A percentile compares a stretch with the other conserved stretches of the same genome.
Evolutionary conservation across 345 rosid genomes (phyloP).

Genomic region (Eucalyptus pauciflora): DNA sequence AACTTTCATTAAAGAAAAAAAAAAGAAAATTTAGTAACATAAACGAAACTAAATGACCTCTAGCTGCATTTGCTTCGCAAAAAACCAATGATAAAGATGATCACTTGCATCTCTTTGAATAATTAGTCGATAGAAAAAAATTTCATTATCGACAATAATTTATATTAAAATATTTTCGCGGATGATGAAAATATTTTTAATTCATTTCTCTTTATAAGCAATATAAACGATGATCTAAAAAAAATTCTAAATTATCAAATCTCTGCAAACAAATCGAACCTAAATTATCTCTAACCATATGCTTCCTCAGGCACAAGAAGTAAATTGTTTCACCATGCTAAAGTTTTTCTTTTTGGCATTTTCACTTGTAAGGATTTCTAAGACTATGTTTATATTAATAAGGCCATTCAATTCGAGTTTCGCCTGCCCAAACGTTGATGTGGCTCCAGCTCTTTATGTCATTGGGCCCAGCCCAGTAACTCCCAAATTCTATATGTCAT

Average conservation of each 20-base stretch:
- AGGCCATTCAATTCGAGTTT: neutral
- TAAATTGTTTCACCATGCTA: neutral
- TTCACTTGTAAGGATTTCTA: neutral
- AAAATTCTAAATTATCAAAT: too few relatives aligned
- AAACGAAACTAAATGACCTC: neutral
- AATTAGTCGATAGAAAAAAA: too few relatives aligned
- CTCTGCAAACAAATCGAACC: neutral
- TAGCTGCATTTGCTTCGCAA: neutral
- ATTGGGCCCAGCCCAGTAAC: neutral
- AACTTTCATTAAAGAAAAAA: neutral
- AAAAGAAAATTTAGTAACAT: neutral
- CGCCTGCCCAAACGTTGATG: neutral
- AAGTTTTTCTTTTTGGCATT: neutral
- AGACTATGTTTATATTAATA: neutral
- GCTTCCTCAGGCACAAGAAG: neutral
- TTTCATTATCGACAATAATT: neutral
- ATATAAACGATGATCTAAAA: too few relatives aligned
- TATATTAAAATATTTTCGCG: too few relatives aligned
- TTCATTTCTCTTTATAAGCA: too few relatives aligned
- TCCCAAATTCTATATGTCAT: neutral
- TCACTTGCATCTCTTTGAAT: rapidly evolving
- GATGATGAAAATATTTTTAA: too few relatives aligned
- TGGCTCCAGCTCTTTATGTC: neutral
- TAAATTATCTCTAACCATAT: neutral
- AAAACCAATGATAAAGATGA: neutral